Percentiles rank a stretch among this genome's conserved stretches.
phyloP scores from a whole-genome alignment of 768 basidiomycete genomes.

The Podaxis sp. region DNA sequence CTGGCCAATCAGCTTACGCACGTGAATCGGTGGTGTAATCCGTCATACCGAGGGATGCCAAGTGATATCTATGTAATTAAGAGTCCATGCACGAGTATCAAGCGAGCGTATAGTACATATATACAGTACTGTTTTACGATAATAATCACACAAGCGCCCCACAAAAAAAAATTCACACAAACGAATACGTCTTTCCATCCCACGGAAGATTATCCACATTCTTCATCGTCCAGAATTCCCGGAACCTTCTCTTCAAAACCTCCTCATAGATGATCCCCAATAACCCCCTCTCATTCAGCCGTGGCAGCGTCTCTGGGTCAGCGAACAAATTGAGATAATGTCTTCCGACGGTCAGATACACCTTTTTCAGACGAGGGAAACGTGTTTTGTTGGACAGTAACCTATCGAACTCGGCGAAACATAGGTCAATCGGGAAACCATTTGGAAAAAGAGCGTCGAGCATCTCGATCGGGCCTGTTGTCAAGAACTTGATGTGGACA shows the following conservation, averaged over 20 bases:
- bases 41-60: neutral
- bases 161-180: neutral
- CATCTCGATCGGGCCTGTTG: slow-evolving; percentile 8
- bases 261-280: slow-evolving; percentile 12
- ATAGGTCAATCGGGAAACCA: slow-evolving; percentile 11
- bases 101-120: neutral
- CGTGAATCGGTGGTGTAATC: neutral
- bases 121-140: neutral
- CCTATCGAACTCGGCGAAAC: slow-evolving; percentile 11
- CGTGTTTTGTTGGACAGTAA: slow-evolving; percentile 3
- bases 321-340: slow-evolving; percentile 11
- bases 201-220: slow-evolving; percentile 4
- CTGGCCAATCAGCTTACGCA: neutral
- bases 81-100: neutral
- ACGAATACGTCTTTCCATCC: slow-evolving; percentile 6
- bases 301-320: slow-evolving; percentile 4
- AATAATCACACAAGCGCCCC: neutral
- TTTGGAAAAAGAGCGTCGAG: slow-evolving; percentile 13
- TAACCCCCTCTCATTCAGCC: slow-evolving; percentile 11
- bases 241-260: slow-evolving; percentile 1
- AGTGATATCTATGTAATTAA: neutral
- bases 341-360: slow-evolving; percentile 12
- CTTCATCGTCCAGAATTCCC: neutral
- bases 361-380: slow-evolving; percentile 8
- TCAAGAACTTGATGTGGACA: slow-evolving; percentile 11